phyloP scores from a whole-genome alignment of 768 basidiomycete species.

The Lepiota venenata region DNA sequence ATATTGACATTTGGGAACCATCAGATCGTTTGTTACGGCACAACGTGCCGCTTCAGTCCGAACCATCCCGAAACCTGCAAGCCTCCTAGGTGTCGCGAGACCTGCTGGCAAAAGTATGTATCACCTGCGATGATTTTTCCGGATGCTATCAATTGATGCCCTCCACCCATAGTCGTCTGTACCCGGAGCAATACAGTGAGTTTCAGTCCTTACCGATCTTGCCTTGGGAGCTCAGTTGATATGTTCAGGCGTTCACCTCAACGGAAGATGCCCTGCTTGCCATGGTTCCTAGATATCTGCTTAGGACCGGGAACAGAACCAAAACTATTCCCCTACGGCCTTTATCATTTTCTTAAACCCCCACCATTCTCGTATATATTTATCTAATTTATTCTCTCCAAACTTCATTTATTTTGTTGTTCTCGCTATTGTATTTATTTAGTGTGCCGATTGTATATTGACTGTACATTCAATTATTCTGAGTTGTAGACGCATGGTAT shows the following conservation, averaged over 20 bases:
- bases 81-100: slow-evolving; percentile 4
- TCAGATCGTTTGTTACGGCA: slow-evolving; percentile 7
- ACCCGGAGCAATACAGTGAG: slow-evolving; percentile 9
- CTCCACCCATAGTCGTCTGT: neutral
- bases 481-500: neutral
- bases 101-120: slow-evolving; percentile 12
- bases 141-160: neutral
- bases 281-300: too few species aligned
- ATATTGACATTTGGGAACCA: neutral
- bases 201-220: neutral
- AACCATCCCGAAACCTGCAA: slow-evolving; percentile 3
- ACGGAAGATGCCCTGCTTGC: slow-evolving; percentile 4
- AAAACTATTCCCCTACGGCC: neutral
- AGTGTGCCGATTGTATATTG: too few species aligned
- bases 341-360: too few species aligned
- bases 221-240: neutral
- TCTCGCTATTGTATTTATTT: too few species aligned
- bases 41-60: slow-evolving; percentile 11
- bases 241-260: neutral
- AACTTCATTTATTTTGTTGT: too few species aligned
- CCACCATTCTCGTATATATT: too few species aligned
- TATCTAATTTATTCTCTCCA: too few species aligned
- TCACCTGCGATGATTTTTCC: neutral
- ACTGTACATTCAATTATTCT: too few species aligned
- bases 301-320: neutral